Evolutionary conservation across 2,329 filamentous ascomycete species (phyloP).

Genomic region (Malbranchea cinnamomea): DNA sequence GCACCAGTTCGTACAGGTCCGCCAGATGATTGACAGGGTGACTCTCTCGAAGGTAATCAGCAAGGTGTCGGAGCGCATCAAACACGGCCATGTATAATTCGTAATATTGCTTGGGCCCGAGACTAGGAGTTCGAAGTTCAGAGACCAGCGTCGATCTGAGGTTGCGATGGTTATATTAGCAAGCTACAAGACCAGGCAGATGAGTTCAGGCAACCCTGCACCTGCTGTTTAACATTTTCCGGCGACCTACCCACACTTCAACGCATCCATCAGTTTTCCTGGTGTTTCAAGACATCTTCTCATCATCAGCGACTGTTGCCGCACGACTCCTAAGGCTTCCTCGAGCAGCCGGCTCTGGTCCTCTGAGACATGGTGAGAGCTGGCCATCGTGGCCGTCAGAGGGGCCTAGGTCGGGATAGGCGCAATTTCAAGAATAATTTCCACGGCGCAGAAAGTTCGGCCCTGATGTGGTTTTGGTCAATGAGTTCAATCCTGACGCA

Average conservation of each 20-base stretch:
- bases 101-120: slow-evolving; percentile 99
- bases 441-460: background rate
- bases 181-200: slow-evolving; percentile 1
- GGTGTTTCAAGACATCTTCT: slow-evolving; percentile 93
- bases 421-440: background rate
- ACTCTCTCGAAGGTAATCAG: slow-evolving; percentile 90
- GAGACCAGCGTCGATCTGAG: slow-evolving; percentile 87
- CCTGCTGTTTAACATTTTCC: slow-evolving; percentile 3
- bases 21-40: slow-evolving; percentile 96
- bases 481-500: too few species aligned
- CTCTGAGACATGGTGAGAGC: slow-evolving; percentile 44
- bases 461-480: too few species aligned
- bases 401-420: slow-evolving; percentile 11
- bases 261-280: slow-evolving; percentile 97
- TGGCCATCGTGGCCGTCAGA: slow-evolving; percentile 30
- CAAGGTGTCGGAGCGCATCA: slow-evolving; percentile 89
- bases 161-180: slow-evolving; percentile 5
- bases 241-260: slow-evolving; percentile 85
- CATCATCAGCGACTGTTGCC: slow-evolving; percentile 94
- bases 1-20: slow-evolving; percentile 92
- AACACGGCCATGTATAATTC: slow-evolving; percentile 99
- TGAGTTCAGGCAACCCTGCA: slow-evolving; percentile 8
- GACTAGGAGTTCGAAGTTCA: slow-evolving; percentile 90
- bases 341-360: slow-evolving; percentile 87
- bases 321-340: slow-evolving; percentile 89